Conservation (phyloP, 257 asterid genomes). For the Lavandula angustifolia region DNA sequence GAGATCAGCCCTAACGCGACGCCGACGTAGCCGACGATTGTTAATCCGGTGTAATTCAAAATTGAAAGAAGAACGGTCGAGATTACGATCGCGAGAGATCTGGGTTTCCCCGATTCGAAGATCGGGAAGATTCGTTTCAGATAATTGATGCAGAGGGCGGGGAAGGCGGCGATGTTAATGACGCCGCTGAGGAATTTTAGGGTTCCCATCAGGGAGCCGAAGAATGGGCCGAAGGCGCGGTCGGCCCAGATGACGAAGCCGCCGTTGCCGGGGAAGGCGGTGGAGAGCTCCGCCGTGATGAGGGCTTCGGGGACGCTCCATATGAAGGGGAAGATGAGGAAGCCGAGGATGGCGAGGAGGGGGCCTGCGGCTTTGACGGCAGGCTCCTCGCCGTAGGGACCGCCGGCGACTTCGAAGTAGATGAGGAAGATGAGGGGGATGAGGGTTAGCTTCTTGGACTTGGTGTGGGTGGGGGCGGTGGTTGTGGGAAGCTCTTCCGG, state of each 20-base stretch:
- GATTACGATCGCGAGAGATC: conserved; percentile 47
- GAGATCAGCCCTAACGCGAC: conserved; percentile 66
- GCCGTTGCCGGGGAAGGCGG: conserved; percentile 81
- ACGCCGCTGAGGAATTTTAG: conserved; percentile 80
- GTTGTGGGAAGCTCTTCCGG: conserved; percentile 38
- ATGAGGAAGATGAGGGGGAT: conserved; percentile 80
- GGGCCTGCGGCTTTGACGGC: conserved; percentile 86
- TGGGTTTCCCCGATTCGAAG: conserved; percentile 45
- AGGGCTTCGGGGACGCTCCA: conserved; percentile 88
- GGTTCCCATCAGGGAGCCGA: conserved; percentile 80
- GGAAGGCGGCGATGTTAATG: conserved; percentile 74
- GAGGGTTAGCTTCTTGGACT: conserved; percentile 59
- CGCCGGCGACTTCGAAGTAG: conserved; percentile 89
- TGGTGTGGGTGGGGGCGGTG: conserved; percentile 30
- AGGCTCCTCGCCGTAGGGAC: conserved; percentile 92
- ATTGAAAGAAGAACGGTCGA: conserved; percentile 46
- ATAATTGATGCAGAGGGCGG: conserved; percentile 61
- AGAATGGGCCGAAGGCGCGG: conserved; percentile 76
- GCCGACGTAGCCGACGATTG: conserved; percentile 65
- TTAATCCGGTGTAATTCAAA: conserved; percentile 61
- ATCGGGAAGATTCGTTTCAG: conserved; percentile 57
- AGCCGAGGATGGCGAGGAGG: conserved; percentile 72
- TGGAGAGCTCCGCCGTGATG: conserved; percentile 88
- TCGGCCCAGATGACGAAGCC: conserved; percentile 95
- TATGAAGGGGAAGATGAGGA: conserved; percentile 79